Evolutionary conservation across 176 grass and related monocot species (phyloP), one percentile per base, ranked within the genome.

Genomic region (Carex cristatella): DNA sequence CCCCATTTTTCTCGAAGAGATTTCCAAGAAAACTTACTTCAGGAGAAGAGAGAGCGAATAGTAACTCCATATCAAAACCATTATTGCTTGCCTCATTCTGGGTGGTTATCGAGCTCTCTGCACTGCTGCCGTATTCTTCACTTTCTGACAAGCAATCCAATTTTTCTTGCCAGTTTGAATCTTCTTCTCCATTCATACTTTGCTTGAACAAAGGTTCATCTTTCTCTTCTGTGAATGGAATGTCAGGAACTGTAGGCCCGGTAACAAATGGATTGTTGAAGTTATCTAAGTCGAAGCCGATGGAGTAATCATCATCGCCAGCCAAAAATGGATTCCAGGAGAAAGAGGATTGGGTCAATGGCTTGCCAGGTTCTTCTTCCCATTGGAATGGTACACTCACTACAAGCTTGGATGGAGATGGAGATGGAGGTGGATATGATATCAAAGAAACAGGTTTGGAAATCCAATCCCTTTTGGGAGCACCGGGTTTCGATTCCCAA

Each of bases 341-440:
- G 81, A 49, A 40, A 33, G 78, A 49, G 56, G 90, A 80, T 46
- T 84, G 79, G 31, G 85, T 69, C 15, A 92, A 46, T 10, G 93
- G 90, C 38, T 92, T 99, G 56, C 96, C 91, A 6, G 96, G 96
- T 82, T 92, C 85, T 87, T 94, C 96, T 86, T 95, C 96, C 96
- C 96, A 99, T 77, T 94, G 69, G 64, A 95, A 99, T 2, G 96
- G 96, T 81, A 94, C 96, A 13, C 91, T 95, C 83, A 94, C 96
- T 14, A 92, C 84, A 37, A 91, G 87, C 68, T 90, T 99, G 6
- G 67, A 54, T 3, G 91, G 96, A 7, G 93, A 93, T 72, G 77
- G 87, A 46, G 19, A 63, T 19, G 19, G 60, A 68, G 86, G 86
- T 40, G 77, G 87, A 46, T 83, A 86, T 51, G 82, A 58, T 18